Base-by-base conservation (phyloP, 2,329 filamentous ascomycete species). In the Paecilomyces fulvus region DNA sequence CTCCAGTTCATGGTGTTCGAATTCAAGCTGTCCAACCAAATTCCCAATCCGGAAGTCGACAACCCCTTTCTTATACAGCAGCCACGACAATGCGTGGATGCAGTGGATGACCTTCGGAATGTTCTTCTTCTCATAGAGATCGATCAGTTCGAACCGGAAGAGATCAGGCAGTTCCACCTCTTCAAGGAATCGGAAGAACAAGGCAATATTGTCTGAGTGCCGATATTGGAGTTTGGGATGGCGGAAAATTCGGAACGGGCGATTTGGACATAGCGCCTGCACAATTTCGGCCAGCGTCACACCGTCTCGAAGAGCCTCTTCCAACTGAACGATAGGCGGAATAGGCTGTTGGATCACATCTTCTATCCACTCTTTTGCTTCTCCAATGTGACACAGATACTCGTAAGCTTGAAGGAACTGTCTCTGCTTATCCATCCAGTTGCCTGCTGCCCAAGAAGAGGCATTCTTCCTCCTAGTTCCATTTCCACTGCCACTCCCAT, bases 81-180 rank as follows among this genome's bases (percentile, higher is more conserved):
- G 80, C 91, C 92, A 99, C 70, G 92, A 97, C 17, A 99, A 79
- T 0, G 94, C 94, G 67, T 99, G 94, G 54, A 99, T 94, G 70
- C 94, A 99, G 76, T 99, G 95, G 60, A 99, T 99, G 69, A 97
- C 95, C 73, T 97, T 99, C 3, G 94, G 94, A 1, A 97, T 95
- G 66, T 99, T 99, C 76, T 99, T 99, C 79, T 97, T 99, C 74
- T 99, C 95, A 77, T 99, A 99, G 11, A 99, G 77, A 73, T 99
- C 94, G 61, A 97, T 95, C 50, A 97, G 80, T 71, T 99, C 94
- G 71, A 99, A 99, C 56, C 92, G 86, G 72, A 99, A 99, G 17
- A 99, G 82, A 65, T 99, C 95, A 1, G 94, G 94, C 2, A 99
- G 78, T 66, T 96, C 89, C 8, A 96, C 85, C 59, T 96, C 90